Base-by-base conservation (phyloP, 129 eudicot species). In the Escallonia herrerae region DNA sequence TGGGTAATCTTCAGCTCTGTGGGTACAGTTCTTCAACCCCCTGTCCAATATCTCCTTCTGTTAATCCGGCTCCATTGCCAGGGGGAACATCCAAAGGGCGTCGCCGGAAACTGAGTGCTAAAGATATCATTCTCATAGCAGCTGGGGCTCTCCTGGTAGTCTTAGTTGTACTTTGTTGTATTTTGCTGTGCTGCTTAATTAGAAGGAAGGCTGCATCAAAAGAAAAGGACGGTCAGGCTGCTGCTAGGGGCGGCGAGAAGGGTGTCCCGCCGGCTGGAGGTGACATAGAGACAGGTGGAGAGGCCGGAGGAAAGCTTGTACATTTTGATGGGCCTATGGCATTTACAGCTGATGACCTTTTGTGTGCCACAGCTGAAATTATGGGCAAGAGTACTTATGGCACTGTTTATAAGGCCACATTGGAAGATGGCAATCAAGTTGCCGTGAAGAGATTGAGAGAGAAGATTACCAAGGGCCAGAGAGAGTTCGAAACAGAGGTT, bases 361-460 rank as follows among this genome's bases (percentile, higher is more conserved):
- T 90, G 73, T 90, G 97, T 77, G 97, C 97, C 4, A 90, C 97
- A 13, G 95, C 97, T 10, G 97, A 90, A 78, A 83, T 90, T 37
- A 83, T 90, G 91, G 95, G 97, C 9, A 90, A 90, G 63, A 90
- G 97, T 74, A 90, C 95, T 60, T 90, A 86, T 73, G 97, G 97
- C 9, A 90, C 97, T 40, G 97, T 90, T 59, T 90, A 90, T 43
- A 90, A 79, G 74, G 97, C 97, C 11, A 83, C 90, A 22, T 76
- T 90, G 67, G 86, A 77, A 51, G 97, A 79, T 75, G 97, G 90
- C 8, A 81, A 56, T 72, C 90, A 83, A 77, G 97, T 90, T 51
- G 95, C 97, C 6, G 97, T 90, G 60, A 90, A 90, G 79, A 86
- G 97, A 64, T 72, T 90, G 77, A 79, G 97, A 68, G 97, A 90